Evolutionary conservation across 345 rosid genomes (phyloP).

Genomic region (Populus davidiana): DNA sequence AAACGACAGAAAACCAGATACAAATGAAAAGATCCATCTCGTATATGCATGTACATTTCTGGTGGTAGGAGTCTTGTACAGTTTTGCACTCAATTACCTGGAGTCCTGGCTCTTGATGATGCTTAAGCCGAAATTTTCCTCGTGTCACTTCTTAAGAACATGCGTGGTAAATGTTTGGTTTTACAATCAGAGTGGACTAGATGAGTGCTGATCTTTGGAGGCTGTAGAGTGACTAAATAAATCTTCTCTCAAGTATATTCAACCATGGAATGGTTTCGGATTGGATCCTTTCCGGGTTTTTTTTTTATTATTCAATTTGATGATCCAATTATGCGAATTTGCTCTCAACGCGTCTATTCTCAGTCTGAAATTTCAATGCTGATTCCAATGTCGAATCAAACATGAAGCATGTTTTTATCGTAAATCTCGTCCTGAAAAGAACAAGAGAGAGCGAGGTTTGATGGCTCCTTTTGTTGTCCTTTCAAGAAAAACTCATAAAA

Average conservation of each 20-base stretch:
- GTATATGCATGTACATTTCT: background rate
- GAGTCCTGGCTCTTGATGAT: constrained; percentile 89
- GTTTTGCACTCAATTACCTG: constrained; percentile 48
- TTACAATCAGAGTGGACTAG: constrained; percentile 25
- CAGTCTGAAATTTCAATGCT: background rate
- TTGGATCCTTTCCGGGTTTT: background rate
- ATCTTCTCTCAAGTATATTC: background rate
- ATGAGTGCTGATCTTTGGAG: background rate
- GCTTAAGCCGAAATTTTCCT: constrained; percentile 31
- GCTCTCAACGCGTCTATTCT: background rate
- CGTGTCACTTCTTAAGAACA: background rate
- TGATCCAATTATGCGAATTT: background rate
- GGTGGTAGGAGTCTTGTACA: background rate
- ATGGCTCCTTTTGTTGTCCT: no score
- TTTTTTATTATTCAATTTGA: background rate
- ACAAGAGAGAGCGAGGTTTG: no score
- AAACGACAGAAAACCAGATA: background rate
- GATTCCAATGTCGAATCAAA: background rate
- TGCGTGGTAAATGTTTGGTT: constrained; percentile 25
- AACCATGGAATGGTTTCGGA: background rate
- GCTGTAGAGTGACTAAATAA: constrained; percentile 20
- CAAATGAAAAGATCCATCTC: background rate
- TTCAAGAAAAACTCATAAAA: no score
- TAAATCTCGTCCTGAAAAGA: no score
- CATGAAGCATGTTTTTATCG: background rate